These are phyloP conservation scores for Hypholoma sublateritium DNA, from an alignment of 768 basidiomycete species.

Conservation along the genomic window DNA sequence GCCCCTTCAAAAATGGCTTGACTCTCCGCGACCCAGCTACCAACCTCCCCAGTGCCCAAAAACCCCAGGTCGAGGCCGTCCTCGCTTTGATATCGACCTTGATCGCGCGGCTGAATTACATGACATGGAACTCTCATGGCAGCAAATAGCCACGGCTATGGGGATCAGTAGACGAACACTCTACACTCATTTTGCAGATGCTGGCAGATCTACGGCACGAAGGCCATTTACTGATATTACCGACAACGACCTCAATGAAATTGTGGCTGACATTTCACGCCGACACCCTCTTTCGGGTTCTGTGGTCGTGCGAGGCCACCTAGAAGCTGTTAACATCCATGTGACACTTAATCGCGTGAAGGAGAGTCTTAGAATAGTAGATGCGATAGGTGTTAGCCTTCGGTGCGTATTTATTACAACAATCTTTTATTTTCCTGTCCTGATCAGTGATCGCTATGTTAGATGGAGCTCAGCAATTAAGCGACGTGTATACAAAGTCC, in stretches of 20 bases:
- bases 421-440: no score
- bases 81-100: constrained; percentile 20
- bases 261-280: constrained; percentile 15
- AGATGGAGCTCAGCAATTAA: constrained; percentile 8
- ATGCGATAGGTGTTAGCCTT: constrained; percentile 26
- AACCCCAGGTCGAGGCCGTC: constrained; percentile 14
- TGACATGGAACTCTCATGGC: constrained; percentile 25
- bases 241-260: constrained; percentile 21
- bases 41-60: neutral
- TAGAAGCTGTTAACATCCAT: constrained; percentile 23
- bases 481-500: constrained; percentile 27
- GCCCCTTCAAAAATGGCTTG: constrained; percentile 5
- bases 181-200: constrained; percentile 17
- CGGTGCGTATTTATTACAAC: constrained; percentile 14
- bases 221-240: constrained; percentile 14
- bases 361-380: constrained; percentile 28
- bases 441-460: neutral
- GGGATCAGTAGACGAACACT: constrained; percentile 18
- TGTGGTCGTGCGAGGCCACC: constrained; percentile 27
- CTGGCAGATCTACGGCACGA: constrained; percentile 13
- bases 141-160: constrained; percentile 20
- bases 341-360: constrained; percentile 22
- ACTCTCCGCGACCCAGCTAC: neutral
- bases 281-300: constrained; percentile 28
- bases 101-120: constrained; percentile 20